Conservation (phyloP, 805 yeast species). For the Lachancea dasiensis region DNA sequence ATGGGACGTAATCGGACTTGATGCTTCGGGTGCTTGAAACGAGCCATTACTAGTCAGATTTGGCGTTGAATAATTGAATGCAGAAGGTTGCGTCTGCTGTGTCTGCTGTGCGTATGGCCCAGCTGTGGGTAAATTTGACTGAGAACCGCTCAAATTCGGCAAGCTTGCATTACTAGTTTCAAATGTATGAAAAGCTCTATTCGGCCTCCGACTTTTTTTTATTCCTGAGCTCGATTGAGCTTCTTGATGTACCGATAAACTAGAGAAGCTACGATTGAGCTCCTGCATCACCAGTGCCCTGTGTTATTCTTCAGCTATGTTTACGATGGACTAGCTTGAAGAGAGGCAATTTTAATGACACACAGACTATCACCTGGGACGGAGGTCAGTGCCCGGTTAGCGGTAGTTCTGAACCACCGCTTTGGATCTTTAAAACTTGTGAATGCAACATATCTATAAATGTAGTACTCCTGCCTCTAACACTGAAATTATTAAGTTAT, state of each 20-base stretch:
- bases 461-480: too few relatives aligned
- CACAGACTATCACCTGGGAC: too few relatives aligned
- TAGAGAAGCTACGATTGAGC: constrained; percentile 18
- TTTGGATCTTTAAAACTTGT: too few relatives aligned
- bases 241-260: constrained; percentile 19
- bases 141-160: neutral
- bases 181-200: constrained; percentile 28
- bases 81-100: neutral
- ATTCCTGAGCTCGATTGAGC: constrained; percentile 10
- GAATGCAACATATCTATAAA: too few relatives aligned
- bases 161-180: constrained; percentile 10
- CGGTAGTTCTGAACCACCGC: too few relatives aligned
- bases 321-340: too few relatives aligned
- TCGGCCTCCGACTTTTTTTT: constrained; percentile 28
- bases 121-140: neutral
- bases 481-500: too few relatives aligned
- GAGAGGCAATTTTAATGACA: too few relatives aligned
- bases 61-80: neutral
- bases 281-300: constrained; percentile 5
- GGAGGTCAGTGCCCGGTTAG: too few relatives aligned
- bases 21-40: neutral
- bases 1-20: constrained; percentile 19
- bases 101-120: neutral
- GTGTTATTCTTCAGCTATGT: neutral
- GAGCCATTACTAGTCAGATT: neutral